A percentile compares a stretch with the other conserved stretches of the same genome.
Evolutionary conservation across 345 rosid genomes (phyloP).

Genomic region (Microthlaspi erraticum): DNA sequence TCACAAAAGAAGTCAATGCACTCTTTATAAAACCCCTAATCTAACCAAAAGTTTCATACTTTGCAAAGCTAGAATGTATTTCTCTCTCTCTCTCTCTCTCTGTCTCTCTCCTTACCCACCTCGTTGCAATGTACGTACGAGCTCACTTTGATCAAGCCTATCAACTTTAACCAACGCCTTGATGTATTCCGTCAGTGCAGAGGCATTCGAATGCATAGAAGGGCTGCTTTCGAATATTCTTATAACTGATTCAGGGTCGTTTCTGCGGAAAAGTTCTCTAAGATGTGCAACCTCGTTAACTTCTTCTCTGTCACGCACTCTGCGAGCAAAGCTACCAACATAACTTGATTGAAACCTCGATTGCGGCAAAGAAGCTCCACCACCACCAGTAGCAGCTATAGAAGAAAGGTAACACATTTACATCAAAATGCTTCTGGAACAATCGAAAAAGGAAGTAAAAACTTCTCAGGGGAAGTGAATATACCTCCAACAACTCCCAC

Average conservation of each 20-base stretch:
- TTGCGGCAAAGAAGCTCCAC: constrained; percentile 39
- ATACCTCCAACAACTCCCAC: constrained; percentile 55
- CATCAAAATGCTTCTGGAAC: constrained; percentile 12
- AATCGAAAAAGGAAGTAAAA: background rate
- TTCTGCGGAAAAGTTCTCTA: constrained; percentile 72
- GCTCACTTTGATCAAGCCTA: constrained; percentile 82
- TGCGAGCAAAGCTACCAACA: constrained; percentile 77
- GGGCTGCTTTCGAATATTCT: constrained; percentile 81
- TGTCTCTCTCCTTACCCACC: constrained; percentile 49
- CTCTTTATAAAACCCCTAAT: background rate
- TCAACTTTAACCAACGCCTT: constrained; percentile 91
- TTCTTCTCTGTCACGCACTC: constrained; percentile 75
- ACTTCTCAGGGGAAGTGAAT: background rate
- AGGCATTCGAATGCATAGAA: constrained; percentile 63
- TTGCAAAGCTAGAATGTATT: background rate
- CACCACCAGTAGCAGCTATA: constrained; percentile 27
- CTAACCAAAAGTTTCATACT: background rate
- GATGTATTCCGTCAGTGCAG: constrained; percentile 81
- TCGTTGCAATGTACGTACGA: constrained; percentile 81
- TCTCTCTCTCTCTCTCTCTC: constrained; percentile 1
- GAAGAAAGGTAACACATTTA: background rate
- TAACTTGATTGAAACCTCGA: constrained; percentile 70
- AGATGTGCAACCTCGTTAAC: constrained; percentile 70
- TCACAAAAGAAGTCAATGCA: background rate
- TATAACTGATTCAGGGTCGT: constrained; percentile 91